Conservation (phyloP, 352 stramenopile genomes). For the Globisporangium cystogenes region DNA sequence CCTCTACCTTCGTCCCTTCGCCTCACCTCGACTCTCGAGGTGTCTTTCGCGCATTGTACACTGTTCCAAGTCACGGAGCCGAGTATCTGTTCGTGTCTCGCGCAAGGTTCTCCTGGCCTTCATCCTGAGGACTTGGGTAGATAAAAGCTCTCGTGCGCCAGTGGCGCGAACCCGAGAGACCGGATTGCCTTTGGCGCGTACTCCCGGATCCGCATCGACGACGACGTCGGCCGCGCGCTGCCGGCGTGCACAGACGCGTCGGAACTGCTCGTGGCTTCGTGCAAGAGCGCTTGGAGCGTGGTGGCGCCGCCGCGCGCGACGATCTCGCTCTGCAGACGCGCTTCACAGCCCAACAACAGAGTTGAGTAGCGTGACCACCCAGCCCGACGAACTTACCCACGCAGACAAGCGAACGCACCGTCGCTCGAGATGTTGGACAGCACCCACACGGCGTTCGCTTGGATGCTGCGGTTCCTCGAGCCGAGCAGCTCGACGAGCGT, state of each 20-base stretch:
- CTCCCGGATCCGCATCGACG: conserved; percentile 66
- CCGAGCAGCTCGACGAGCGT: conserved; percentile 37
- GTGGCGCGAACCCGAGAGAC: conserved; percentile 49
- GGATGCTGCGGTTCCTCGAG: conserved; percentile 46
- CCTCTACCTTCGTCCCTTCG: too few relatives aligned
- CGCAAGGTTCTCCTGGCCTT: too few relatives aligned
- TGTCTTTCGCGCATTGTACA: too few relatives aligned
- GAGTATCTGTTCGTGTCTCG: too few relatives aligned
- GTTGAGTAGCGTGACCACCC: too few relatives aligned
- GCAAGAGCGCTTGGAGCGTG: conserved; percentile 57
- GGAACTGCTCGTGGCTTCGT: conserved; percentile 25
- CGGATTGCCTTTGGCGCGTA: conserved; percentile 74
- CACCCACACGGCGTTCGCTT: conserved; percentile 73
- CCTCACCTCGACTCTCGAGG: too few relatives aligned
- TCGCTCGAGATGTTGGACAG: conserved; percentile 66
- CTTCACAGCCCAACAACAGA: conserved; percentile 14
- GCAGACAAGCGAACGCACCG: conserved; percentile 20
- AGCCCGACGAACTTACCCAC: not conserved
- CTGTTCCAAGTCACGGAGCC: too few relatives aligned
- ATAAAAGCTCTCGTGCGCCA: conserved; percentile 10
- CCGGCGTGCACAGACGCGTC: not conserved
- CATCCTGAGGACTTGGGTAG: too few relatives aligned
- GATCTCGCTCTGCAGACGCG: conserved; percentile 45
- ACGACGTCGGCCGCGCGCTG: conserved; percentile 35
- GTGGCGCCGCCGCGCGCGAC: conserved; percentile 43